phyloP scores from a whole-genome alignment of 2,329 filamentous ascomycete genomes.

The Trichoderma guizhouense region DNA sequence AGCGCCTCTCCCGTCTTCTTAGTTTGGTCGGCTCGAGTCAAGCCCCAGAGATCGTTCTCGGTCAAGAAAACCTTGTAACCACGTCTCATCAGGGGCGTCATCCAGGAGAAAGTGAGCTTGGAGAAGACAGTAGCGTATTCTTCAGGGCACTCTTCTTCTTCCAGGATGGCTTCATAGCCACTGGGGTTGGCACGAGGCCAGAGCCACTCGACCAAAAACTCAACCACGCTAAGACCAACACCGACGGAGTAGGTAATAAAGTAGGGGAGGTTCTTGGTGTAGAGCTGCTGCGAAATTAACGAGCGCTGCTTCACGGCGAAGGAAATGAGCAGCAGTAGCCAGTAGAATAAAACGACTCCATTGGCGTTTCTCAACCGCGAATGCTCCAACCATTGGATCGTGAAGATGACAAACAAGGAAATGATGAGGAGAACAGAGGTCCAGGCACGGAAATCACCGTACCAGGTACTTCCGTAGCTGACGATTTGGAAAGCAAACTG shows the following conservation, averaged over 20 bases:
- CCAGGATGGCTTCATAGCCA: slow-evolving; percentile 54
- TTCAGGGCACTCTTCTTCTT: slow-evolving; percentile 65
- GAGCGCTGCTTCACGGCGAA: slow-evolving; percentile 82
- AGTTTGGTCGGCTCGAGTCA: slow-evolving; percentile 77
- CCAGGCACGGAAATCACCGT: slow-evolving; percentile 81
- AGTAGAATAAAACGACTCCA: slow-evolving; percentile 86
- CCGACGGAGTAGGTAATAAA: slow-evolving; percentile 74
- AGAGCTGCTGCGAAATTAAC: slow-evolving; percentile 72
- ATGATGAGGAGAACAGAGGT: slow-evolving; percentile 68
- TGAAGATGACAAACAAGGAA: slow-evolving; percentile 71
- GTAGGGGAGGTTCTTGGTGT: slow-evolving; percentile 64
- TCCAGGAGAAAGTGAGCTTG: slow-evolving; percentile 92
- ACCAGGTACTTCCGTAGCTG: slow-evolving; percentile 67
- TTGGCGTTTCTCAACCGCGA: slow-evolving; percentile 79
- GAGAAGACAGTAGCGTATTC: slow-evolving; percentile 96
- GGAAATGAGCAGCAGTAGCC: slow-evolving; percentile 78
- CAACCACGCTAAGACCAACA: slow-evolving; percentile 63
- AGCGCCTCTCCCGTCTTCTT: slow-evolving; percentile 68
- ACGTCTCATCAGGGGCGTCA: slow-evolving; percentile 96
- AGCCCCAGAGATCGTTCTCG: slow-evolving; percentile 92
- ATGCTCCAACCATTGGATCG: slow-evolving; percentile 84
- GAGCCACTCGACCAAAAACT: slow-evolving; percentile 80
- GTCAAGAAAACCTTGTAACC: slow-evolving; percentile 91
- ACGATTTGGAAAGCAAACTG: slow-evolving; percentile 76
- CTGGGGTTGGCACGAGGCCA: slow-evolving; percentile 68